Evolutionary conservation across 306 rosid genomes (phyloP).

Genomic region (Castanospermum australe): DNA sequence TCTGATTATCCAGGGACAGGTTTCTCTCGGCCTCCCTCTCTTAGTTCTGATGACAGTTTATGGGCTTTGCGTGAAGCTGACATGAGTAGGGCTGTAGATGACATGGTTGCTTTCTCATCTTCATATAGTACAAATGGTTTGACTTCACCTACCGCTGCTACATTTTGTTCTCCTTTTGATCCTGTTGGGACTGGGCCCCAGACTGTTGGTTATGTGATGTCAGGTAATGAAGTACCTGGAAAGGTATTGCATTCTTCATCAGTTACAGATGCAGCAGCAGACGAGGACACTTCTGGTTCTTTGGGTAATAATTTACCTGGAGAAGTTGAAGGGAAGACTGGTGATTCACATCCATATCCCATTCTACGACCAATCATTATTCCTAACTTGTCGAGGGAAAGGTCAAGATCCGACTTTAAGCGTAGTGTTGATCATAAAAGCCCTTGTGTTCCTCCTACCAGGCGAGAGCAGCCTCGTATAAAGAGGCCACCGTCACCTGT

Average conservation of each 20-base stretch:
- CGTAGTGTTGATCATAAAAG: slow-evolving; percentile 71
- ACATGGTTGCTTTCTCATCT: slow-evolving; percentile 96
- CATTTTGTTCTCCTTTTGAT: slow-evolving; percentile 86
- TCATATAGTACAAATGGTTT: slow-evolving; percentile 83
- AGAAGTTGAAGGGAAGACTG: slow-evolving; percentile 69
- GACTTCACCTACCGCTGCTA: slow-evolving; percentile 88
- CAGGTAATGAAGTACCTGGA: slow-evolving; percentile 76
- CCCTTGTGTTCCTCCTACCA: slow-evolving; percentile 79
- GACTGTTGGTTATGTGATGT: slow-evolving; percentile 73
- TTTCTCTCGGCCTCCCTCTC: slow-evolving; percentile 95
- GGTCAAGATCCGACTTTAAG: slow-evolving; percentile 72
- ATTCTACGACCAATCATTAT: slow-evolving; percentile 85
- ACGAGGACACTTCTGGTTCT: slow-evolving; percentile 72
- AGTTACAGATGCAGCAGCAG: slow-evolving; percentile 55
- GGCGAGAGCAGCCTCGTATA: slow-evolving; percentile 86
- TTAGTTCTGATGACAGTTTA: slow-evolving; percentile 92
- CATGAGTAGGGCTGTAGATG: slow-evolving; percentile 93
- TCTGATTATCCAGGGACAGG: slow-evolving; percentile 81
- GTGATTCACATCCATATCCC: slow-evolving; percentile 78
- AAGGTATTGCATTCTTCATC: slow-evolving; percentile 75
- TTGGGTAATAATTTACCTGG: slow-evolving; percentile 51
- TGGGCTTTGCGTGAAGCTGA: slow-evolving; percentile 99
- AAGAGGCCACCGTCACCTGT: slow-evolving; percentile 95
- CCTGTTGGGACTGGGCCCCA: slow-evolving; percentile 73
- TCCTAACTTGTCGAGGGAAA: slow-evolving; percentile 76